Percentiles rank a stretch among this genome's conserved stretches.
Evolutionary conservation across 495 filamentous ascomycete genomes (phyloP).

Genomic region (Thermothielavioides terrestris): DNA sequence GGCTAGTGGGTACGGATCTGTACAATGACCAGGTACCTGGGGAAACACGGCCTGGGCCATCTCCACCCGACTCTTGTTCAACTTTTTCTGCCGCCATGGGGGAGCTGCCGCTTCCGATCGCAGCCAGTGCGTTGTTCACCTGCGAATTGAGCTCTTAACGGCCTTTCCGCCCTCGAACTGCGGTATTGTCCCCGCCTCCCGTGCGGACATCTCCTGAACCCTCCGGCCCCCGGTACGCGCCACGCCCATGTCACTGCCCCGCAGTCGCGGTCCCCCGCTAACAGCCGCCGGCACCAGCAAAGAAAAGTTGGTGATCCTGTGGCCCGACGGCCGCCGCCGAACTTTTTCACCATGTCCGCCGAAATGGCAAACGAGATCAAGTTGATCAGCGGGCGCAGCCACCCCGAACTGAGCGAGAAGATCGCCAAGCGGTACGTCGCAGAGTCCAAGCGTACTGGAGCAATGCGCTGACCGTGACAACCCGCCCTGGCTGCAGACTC

Average conservation of each 20-base stretch:
- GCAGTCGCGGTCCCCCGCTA: conserved; percentile 22
- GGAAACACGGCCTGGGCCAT: conserved; percentile 11
- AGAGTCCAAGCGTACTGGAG: not conserved
- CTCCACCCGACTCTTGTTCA: conserved; percentile 29
- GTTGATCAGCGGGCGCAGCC: conserved; percentile 89
- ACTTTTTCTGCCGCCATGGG: conserved; percentile 24
- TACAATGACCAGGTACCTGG: conserved; percentile 11
- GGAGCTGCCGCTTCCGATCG: conserved; percentile 1
- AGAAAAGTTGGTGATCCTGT: conserved; percentile 15
- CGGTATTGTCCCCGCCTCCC: not conserved
- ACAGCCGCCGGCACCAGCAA: conserved; percentile 16
- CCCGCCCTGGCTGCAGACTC: conserved; percentile 45
- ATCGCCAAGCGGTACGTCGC: conserved; percentile 75
- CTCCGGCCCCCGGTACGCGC: conserved; percentile 4
- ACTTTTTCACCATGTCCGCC: conserved; percentile 30
- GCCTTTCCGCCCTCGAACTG: not conserved
- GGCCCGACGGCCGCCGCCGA: conserved; percentile 13
- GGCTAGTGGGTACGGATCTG: conserved; percentile 5
- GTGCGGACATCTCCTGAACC: not conserved
- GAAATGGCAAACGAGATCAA: conserved; percentile 83
- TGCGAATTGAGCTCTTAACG: not conserved
- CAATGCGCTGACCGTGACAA: not conserved
- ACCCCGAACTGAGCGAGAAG: conserved; percentile 79
- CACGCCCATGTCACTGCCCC: conserved; percentile 12
- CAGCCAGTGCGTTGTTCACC: conserved; percentile 2